A percentile compares a stretch with the other conserved stretches of the same genome.
Evolutionary conservation across 805 yeast species (phyloP).

Genomic region (Wickerhamomyces canadensis): DNA sequence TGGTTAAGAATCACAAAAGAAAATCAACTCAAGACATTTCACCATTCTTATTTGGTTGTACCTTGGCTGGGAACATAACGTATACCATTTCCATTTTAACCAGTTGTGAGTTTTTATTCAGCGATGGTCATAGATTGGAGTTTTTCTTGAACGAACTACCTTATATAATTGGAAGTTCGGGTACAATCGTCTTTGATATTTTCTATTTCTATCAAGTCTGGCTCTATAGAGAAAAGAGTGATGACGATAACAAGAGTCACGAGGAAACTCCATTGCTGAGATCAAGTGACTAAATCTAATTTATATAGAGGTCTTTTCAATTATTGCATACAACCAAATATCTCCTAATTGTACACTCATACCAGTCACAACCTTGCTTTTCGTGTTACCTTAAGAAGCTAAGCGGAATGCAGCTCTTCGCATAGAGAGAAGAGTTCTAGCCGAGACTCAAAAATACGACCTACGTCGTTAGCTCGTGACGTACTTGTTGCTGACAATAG

Average conservation of each 20-base stretch:
- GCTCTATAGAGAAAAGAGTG: conserved; percentile 22
- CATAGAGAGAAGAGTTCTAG: too few species aligned
- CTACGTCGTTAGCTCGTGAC: too few species aligned
- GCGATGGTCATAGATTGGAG: conserved; percentile 29
- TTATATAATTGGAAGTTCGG: conserved; percentile 77
- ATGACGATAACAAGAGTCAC: not conserved
- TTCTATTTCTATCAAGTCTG: conserved; percentile 60
- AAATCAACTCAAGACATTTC: conserved; percentile 87
- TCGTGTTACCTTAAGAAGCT: too few species aligned
- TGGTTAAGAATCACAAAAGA: conserved; percentile 66
- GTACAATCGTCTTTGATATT: conserved; percentile 75
- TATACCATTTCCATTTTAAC: conserved; percentile 72
- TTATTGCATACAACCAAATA: too few species aligned
- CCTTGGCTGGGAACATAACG: conserved; percentile 70
- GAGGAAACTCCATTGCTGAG: conserved; percentile 15
- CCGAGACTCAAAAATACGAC: too few species aligned
- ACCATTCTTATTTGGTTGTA: conserved; percentile 71
- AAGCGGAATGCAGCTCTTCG: too few species aligned
- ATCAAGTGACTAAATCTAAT: not conserved
- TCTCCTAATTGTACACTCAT: too few species aligned
- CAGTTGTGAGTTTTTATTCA: conserved; percentile 45
- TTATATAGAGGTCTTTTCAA: not conserved
- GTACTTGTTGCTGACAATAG: too few species aligned
- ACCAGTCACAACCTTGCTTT: too few species aligned
- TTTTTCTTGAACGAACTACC: conserved; percentile 73